Conservation (phyloP, 73 alveolate species). For the Tetrahymena borealis region DNA sequence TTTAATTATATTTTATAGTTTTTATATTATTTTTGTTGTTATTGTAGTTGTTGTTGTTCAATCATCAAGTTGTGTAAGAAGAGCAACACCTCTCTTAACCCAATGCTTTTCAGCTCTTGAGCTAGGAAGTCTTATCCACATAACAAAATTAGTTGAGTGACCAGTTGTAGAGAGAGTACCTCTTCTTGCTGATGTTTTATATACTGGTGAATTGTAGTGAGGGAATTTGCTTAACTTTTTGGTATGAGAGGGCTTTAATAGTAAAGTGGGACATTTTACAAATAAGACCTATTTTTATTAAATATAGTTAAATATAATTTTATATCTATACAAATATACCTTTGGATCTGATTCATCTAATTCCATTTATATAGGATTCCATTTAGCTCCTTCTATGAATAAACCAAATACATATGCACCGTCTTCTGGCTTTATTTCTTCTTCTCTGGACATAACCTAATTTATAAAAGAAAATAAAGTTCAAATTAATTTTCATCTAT, state of each 20-base stretch:
- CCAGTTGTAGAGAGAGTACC: slow-evolving; percentile 92
- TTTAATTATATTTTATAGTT: not conserved
- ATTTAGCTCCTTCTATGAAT: slow-evolving; percentile 97
- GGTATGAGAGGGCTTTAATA: not conserved
- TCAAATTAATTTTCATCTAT: not conserved
- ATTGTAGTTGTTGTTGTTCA: not conserved
- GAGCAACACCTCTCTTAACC: not conserved
- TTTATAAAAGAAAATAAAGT: not conserved
- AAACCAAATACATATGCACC: slow-evolving; percentile 95
- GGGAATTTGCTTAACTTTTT: slow-evolving; percentile 30
- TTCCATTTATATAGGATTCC: slow-evolving; percentile 84
- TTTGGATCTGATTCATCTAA: slow-evolving; percentile 94
- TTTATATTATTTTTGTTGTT: not conserved
- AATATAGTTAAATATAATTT: not conserved
- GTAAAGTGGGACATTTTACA: not conserved
- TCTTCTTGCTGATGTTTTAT: slow-evolving; percentile 90
- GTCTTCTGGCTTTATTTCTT: slow-evolving; percentile 75
- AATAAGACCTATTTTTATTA: not conserved
- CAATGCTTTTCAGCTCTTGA: not conserved
- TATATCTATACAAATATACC: slow-evolving; percentile 48
- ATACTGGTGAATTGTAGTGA: slow-evolving; percentile 88
- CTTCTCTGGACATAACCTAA: not conserved
- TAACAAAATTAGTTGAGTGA: slow-evolving; percentile 87
- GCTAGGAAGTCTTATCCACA: slow-evolving; percentile 26
- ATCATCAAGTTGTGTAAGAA: not conserved